Conservation (phyloP, 768 basidiomycete species). For the Solioccasus polychromus region DNA sequence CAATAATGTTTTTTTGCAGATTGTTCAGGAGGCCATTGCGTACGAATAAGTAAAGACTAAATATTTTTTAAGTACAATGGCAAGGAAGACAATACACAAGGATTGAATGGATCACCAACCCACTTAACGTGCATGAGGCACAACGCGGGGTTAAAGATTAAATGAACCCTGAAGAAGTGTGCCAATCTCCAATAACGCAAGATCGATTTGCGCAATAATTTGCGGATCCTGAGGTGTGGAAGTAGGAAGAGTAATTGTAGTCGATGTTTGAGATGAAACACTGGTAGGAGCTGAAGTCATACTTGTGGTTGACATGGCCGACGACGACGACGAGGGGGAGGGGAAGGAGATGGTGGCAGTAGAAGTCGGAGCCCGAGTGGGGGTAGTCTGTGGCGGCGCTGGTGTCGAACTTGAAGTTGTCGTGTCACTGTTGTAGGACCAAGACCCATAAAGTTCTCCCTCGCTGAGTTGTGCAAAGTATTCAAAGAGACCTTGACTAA, state of each 20-base stretch:
- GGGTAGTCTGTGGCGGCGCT: conserved; percentile 16
- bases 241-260: conserved; percentile 10
- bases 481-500: conserved; percentile 44
- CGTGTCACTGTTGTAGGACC: conserved; percentile 35
- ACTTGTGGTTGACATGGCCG: conserved; percentile 7
- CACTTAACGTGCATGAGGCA: not conserved
- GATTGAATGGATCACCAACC: not conserved
- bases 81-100: not conserved
- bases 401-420: conserved; percentile 22
- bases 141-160: conserved; percentile 1
- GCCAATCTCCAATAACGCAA: conserved; percentile 26
- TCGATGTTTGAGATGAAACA: conserved; percentile 9
- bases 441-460: conserved; percentile 40
- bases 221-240: conserved; percentile 20
- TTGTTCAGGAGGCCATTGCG: conserved; percentile 32
- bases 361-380: conserved; percentile 18
- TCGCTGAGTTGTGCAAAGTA: conserved; percentile 33
- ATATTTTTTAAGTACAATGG: not conserved
- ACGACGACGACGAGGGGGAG: too few species aligned
- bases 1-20: conserved; percentile 31
- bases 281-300: conserved; percentile 4
- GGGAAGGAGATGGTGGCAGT: conserved; percentile 17
- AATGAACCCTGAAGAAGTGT: conserved; percentile 17
- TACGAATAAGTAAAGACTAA: conserved; percentile 10
- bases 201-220: conserved; percentile 19